Base-by-base conservation (phyloP, 305 asterid species). In the Lippia alba region DNA sequence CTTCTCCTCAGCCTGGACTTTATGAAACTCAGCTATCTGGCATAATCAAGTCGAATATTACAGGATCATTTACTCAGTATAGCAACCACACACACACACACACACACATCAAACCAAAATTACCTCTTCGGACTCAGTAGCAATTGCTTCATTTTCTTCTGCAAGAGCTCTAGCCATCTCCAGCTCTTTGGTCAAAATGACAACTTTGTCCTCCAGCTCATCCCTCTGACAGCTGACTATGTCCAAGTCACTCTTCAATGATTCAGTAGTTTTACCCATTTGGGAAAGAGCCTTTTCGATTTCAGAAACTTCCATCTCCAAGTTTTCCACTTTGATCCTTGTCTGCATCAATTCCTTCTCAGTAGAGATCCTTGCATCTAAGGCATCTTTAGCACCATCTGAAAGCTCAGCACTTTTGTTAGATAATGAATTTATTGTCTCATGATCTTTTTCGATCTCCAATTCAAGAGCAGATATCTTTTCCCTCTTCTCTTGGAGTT, bases 121-220 rank as follows among this genome's bases (percentile, higher is more conserved):
- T 79, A 95, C 99, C 99, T 90, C 92, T 83, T 81, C 89, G 44
- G 95, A 96, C 77, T 92, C 98, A 71, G 67, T 19, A 64, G 92
- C 85, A 67, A 77, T 77, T 67, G 81, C 86, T 84, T 82, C 92
- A 64, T 85, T 90, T 69, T 89, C 96, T 82, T 89, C 91, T 36
- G 90, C 96, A 74, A 83, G 85, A 24, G 81, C 81, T 80, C 72
- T 79, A 61, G 84, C 85, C 76, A 81, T 83, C 81, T 86, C 91
- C 19, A 87, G 86, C 77, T 85, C 96, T 76, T 73, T 84, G 62
- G 77, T 84, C 81, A 85, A 78, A 53, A 16, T 67, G 63, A 44
- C 57, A 73, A 83, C 78, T 75, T 82, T 79, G 51, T 59, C 74
- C 12, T 78, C 84, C 76, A 90, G 68, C 56, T 81, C 89, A 79